Percentiles rank a stretch among this genome's conserved stretches.
Evolutionary conservation across 768 basidiomycete species (phyloP).

Genomic region (Lactarius tabidus): DNA sequence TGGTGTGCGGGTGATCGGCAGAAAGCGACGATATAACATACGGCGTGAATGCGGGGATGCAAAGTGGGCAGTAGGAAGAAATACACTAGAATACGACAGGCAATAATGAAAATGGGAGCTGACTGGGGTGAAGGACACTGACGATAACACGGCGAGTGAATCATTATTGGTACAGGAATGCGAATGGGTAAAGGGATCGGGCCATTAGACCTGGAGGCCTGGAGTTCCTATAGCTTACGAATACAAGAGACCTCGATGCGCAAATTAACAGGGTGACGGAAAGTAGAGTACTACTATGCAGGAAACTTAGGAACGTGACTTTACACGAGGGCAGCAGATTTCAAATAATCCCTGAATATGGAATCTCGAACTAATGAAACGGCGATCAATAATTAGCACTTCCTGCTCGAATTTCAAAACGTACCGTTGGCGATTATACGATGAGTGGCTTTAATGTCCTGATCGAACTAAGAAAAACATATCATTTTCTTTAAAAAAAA

Average conservation of each 20-base stretch:
- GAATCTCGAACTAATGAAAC: constrained; percentile 32
- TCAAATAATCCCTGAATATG: constrained; percentile 37
- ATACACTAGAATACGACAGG: constrained; percentile 18
- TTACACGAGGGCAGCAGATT: constrained; percentile 37
- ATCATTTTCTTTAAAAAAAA: neutral
- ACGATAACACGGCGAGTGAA: constrained; percentile 4
- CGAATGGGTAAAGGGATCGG: neutral
- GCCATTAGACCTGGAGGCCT: constrained; percentile 15
- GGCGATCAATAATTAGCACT: neutral
- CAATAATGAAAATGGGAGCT: constrained; percentile 2
- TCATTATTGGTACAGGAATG: constrained; percentile 21
- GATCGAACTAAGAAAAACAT: constrained; percentile 12
- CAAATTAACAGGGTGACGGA: neutral
- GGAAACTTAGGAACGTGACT: neutral
- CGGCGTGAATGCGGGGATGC: constrained; percentile 8
- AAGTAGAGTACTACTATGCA: constrained; percentile 8
- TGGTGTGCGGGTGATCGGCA: neutral
- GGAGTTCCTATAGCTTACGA: constrained; percentile 8
- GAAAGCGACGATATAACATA: constrained; percentile 6
- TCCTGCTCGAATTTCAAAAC: constrained; percentile 12
- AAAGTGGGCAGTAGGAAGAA: neutral
- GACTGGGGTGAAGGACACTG: constrained; percentile 6
- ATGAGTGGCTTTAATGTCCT: constrained; percentile 84
- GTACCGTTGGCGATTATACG: constrained; percentile 77
- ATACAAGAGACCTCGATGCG: constrained; percentile 14